Evolutionary conservation across 768 basidiomycete species (phyloP).

Genomic region (Pholiota conissans): DNA sequence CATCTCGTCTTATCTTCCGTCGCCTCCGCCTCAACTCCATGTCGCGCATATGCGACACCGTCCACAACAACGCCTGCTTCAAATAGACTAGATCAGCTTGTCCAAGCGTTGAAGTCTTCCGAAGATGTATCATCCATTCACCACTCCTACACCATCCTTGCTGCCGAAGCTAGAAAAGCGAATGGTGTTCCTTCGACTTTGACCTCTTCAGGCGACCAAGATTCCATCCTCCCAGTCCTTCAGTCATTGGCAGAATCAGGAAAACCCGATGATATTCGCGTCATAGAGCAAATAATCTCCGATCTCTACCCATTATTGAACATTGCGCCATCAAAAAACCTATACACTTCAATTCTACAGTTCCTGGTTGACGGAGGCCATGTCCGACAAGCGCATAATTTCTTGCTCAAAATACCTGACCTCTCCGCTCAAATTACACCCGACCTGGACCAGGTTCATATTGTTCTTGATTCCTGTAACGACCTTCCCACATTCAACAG

Average conservation of each 20-base stretch:
- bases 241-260: constrained; percentile 51
- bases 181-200: neutral
- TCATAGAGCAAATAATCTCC: constrained; percentile 51
- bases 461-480: constrained; percentile 44
- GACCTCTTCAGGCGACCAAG: constrained; percentile 17
- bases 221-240: constrained; percentile 40
- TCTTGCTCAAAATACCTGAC: constrained; percentile 54
- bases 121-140: constrained; percentile 29
- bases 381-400: constrained; percentile 41
- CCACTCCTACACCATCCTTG: constrained; percentile 34
- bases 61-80: constrained; percentile 4
- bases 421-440: constrained; percentile 48
- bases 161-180: constrained; percentile 22
- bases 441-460: constrained; percentile 53
- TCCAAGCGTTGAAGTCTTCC: constrained; percentile 15
- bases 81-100: constrained; percentile 2
- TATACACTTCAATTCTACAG: constrained; percentile 50
- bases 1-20: constrained; percentile 1
- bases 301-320: constrained; percentile 51
- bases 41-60: constrained; percentile 9
- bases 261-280: constrained; percentile 50
- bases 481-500: constrained; percentile 34
- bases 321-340: constrained; percentile 40
- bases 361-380: constrained; percentile 47
- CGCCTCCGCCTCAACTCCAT: constrained; percentile 5